Base-by-base conservation (phyloP, 1,284 basidiomycete genomes). In the Puccinia hordei region DNA sequence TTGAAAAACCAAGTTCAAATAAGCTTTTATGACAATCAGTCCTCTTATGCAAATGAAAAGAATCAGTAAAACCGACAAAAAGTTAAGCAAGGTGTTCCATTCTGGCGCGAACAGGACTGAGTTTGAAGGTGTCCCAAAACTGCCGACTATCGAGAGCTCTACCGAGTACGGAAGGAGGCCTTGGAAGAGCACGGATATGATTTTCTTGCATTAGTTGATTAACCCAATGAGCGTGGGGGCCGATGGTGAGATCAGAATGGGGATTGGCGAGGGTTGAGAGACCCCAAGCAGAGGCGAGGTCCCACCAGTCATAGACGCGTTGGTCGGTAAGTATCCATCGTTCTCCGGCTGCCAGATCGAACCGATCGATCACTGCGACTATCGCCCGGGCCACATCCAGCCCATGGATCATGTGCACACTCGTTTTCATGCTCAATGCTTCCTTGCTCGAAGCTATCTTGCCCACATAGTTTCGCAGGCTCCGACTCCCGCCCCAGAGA, bases 231-330 rank as follows among this genome's bases (percentile, higher is more conserved):
- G 82, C 80, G 30, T 80, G 79, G 15, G 80, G 72, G 19, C 80
- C 79, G 8, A 81, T 66, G 15, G 82, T 81, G 0, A 19, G 41
- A 22, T 81, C 59, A 46, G 82, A 77, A 30, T 76, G 66, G 1
- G 46, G 12, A 12, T 69, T 44, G 12, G 81, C 81, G 41, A 82
- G 82, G 9, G 84, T 82, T 5, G 88, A 88, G 88, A 88, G n/a
- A 71, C 81, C 82, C 80, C 82, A 90, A 2, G 88, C 88, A 9
- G 88, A 88, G 0, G 89, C 89, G 10, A 91, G 86, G 82, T 90
- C 90, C 90, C 90, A 91, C 90, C 90, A 90, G 83, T 91, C 85
- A 83, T 90, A 90, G 44, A 90, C 88, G 10, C 90, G 87, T 22
- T 87, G 86, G 82, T 91, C 90, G 10, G 88, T 89, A 33, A 90